Evolutionary conservation across 495 filamentous ascomycete genomes (phyloP), one percentile per base, ranked within the genome.

Genomic region (Durotheca rogersii): DNA sequence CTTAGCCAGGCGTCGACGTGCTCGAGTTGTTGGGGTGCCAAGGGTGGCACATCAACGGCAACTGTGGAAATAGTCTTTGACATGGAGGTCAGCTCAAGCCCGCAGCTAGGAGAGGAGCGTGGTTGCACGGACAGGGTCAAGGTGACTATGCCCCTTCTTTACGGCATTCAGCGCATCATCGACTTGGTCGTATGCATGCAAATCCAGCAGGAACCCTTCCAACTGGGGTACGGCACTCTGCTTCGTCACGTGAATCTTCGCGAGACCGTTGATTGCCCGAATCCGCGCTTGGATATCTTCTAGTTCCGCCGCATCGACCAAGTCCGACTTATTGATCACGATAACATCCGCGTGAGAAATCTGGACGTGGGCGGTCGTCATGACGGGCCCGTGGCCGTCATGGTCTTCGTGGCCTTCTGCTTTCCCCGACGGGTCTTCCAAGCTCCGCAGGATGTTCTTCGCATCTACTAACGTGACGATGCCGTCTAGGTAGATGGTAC

Each of bases 261-360:
- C 94, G 3, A 94, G 81, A 16, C 85, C 89, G 64, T 98, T 98
- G 65, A 98, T 97, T 11, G 87, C 81, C 25, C 71, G 65, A 32
- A 97, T 80, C 27, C 92, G 77, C 20, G 81, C 76, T 51, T 71
- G 71, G 5, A 95, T 83, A 1, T 50, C 64, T 7, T 79, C 70
- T 9, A 98, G 71, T 52, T 95, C 83, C 7, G 79, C 67, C 0
- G 72, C 60, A 10, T 78, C 79, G n/a, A 97, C 89, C 0, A 95
- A 71, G 64, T 98, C 93, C n/a, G 81, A 75, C 67, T 98, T 98
- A 69, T 97, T 98, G 34, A 98, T 78, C 31, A 98, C 80, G 14
- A 98, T 79, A 11, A 96, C 88, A 70, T 98, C 93, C n/a, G 93
- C 94, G 63, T 96, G 91, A 2, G 89, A 94, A 31, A 97, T 95